Base-by-base conservation (phyloP, 2,329 filamentous ascomycete genomes). In the Hymenoscyphus occultus region DNA sequence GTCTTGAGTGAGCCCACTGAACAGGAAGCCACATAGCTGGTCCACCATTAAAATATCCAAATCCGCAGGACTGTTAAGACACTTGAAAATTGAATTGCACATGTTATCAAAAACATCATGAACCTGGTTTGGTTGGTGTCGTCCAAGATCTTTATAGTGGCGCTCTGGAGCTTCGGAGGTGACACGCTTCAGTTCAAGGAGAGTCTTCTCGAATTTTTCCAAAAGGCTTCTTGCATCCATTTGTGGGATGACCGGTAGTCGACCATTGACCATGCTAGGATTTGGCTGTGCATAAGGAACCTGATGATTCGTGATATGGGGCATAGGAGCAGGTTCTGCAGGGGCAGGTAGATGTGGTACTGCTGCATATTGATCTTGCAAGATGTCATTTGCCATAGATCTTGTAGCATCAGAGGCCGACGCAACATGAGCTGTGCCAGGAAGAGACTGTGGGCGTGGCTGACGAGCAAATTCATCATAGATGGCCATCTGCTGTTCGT, bases 401-500 rank as follows among this genome's bases (percentile, higher is more conserved):
- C 86, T 80, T 1, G 84, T 87, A 5, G 85, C 81, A 72, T 89
- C 87, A 1, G 86, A 88, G 1, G 82, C 77, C 1, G 86, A 85
- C 12, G 85, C 78, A 16, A 80, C 80, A 69, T 89, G 86, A 3
- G 81, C 80, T 1, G 82, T 76, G 75, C 87, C 76, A 77, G 86
- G 74, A 74, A 82, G 75, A 79, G 87, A 76, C 67, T 83, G 76
- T 74, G 84, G 85, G 64, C 92, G 89, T 35, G 92, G 89, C 75
- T 96, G 92, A 64, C 93, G 85, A 10, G 92, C 92, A 77, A 99
- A 99, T 68, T 98, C 93, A 74, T 98, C 93, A 74, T 99, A 99
- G 32, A 99, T 96, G 12, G 91, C 91, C 81, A 98, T 86, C 74
- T 99, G 95, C 73, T 97, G 92, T 31, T 90, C 84, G 74, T 97